Evolutionary conservation across 257 asterid species (phyloP), one percentile per base, ranked within the genome.

Genomic region (Nyctanthes arbortristis): DNA sequence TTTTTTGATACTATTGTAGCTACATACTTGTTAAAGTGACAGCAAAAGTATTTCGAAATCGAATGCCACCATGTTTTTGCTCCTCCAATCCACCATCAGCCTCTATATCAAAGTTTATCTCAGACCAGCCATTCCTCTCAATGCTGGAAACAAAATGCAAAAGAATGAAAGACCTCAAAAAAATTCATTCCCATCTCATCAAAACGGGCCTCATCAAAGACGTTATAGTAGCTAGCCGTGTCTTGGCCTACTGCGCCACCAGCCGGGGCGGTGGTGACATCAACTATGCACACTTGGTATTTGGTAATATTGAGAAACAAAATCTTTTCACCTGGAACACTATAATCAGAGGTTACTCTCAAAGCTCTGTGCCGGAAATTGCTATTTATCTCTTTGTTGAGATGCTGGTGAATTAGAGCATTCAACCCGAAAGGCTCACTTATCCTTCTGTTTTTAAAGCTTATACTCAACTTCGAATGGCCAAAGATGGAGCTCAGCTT

Each of bases 391-490:
- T 87, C 0, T 91, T 91, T 34, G 63, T 87, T 70, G 77, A 84
- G 3, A 87, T 88, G 97, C 72, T 88, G 67, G 54, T 43, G 45
- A 49, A 55, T 67, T 80, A 92, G 2, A 5, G 36, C 0, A 31
- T 78, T 43, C 69, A 67, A 39, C 95, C 97, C 5, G 77, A 66
- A 0, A 74, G 61, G 32, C 95, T 81, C 24, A 91, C 91, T 37
- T 91, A 91, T 62, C 96, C 95, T 20, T 87, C 95, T 0, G 82
- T 87, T 63, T 87, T 91, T 82, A 91, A 85, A 82, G 97, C 97
- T 2, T 91, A 78, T 45, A 71, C 89, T 63, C 80, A 73, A 61
- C 84, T 87, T 18, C 91, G 95, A 0, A 22, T 84, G 1, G 91
- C 84, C 22, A 63, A 29, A 52, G 67, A 77, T 36, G 96, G 97